Conservation (phyloP, 1,139 yeast species). For the Blastobotrys capitulatus region DNA sequence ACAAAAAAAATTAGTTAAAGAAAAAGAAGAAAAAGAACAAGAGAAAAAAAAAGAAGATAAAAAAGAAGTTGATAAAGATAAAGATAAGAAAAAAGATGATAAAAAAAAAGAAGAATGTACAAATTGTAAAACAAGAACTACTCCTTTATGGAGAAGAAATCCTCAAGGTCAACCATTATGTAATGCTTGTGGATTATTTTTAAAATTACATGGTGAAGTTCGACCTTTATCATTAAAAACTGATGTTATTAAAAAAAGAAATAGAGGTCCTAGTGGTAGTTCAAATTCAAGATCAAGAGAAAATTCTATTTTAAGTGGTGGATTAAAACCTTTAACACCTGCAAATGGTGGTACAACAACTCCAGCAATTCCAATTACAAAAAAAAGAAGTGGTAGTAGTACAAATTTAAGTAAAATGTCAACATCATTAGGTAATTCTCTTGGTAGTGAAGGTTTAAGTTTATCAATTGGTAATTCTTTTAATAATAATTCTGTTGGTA, state of each 20-base stretch:
- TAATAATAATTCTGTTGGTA: neutral
- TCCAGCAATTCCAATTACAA: slow-evolving; percentile 13
- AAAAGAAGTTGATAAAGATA: slow-evolving; percentile 5
- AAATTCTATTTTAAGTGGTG: slow-evolving; percentile 10
- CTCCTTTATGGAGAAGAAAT: slow-evolving; percentile 90
- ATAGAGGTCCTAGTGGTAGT: slow-evolving; percentile 18
- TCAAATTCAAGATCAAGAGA: slow-evolving; percentile 14
- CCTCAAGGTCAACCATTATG: slow-evolving; percentile 88
- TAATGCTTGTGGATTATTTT: slow-evolving; percentile 86
- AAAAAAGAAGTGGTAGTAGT: slow-evolving; percentile 5
- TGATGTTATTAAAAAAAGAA: slow-evolving; percentile 80
- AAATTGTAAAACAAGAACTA: slow-evolving; percentile 83
- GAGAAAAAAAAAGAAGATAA: neutral
- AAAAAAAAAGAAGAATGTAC: slow-evolving; percentile 44
- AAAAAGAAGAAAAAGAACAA: neutral
- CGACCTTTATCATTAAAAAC: slow-evolving; percentile 84
- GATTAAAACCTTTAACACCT: slow-evolving; percentile 14
- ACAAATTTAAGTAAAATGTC: slow-evolving; percentile 9
- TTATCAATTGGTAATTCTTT: neutral
- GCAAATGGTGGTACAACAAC: slow-evolving; percentile 8
- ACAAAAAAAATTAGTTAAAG: slow-evolving; percentile 14
- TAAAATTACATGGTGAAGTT: slow-evolving; percentile 85
- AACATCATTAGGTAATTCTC: slow-evolving; percentile 7
- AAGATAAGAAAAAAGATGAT: neutral
- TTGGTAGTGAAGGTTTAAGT: slow-evolving; percentile 1